Base-by-base conservation (phyloP, 106 monocot species). In the Platanthera zijinensis region DNA sequence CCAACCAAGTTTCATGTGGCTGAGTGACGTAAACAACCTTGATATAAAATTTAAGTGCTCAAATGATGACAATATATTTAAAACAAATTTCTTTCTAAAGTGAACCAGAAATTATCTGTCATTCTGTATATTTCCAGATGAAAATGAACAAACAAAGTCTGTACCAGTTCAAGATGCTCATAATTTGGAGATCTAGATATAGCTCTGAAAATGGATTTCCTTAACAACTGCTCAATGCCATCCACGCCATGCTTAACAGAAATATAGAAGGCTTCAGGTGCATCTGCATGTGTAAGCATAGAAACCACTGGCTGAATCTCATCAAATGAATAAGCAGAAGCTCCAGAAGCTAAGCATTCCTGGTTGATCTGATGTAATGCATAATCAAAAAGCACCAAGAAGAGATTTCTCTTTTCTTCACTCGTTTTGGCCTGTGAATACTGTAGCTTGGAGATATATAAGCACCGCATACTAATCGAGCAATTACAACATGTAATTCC, bases 201-300 rank as follows among this genome's bases (percentile, higher is more conserved):
- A 17, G 91, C 85, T 46, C 78, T 30, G 49, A 85, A 89, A 52
- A 99, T 81, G 66, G 92, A 88, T 72, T 81, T 84, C 76, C 74
- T 86, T 72, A 97, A 76, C 61, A 97, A 82, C 49, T 89, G 88
- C 50, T 92, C 99, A 78, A 92, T 87, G 28, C 94, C 92, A 77
- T 89, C 87, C 21, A 94, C 82, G 0, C 99, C 99, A 85, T 94
- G 87, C 79, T 94, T 99, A 80, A 99, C 82, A 54, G 88, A 76
- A 82, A 92, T 83, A 39, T 92, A 92, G 76, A 92, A 94, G 15
- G 94, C 99, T 85, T 94, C 94, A 52, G 94, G 94, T 76, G 92
- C 94, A 87, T 92, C 80, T 50, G 87, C 91, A 82, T 88, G 81
- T 28, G 77, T 85, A 75, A 99, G 85, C 86, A 99, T 83, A 51